Evolutionary conservation across 768 basidiomycete genomes (phyloP).

Genomic region (Panaeolus papilionaceus): DNA sequence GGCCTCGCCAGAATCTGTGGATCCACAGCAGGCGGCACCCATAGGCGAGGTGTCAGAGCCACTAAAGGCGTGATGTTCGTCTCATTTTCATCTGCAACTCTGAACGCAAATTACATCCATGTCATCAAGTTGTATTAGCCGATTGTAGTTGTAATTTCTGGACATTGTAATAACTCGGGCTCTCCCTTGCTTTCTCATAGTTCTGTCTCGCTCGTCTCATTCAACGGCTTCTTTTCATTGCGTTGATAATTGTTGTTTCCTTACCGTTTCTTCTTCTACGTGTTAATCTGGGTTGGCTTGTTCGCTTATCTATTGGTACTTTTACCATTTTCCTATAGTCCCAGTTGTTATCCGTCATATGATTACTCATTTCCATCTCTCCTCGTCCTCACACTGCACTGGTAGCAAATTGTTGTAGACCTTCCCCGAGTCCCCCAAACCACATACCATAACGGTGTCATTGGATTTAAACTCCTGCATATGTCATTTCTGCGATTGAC

Average conservation of each 20-base stretch:
- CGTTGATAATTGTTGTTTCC: constrained; percentile 8
- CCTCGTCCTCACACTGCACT: neutral
- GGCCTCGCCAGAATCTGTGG: constrained; percentile 20
- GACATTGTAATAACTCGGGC: constrained; percentile 14
- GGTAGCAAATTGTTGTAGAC: constrained; percentile 2
- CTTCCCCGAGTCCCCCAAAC: neutral
- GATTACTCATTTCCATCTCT: constrained; percentile 12
- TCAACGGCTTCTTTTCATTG: neutral
- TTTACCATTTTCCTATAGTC: constrained; percentile 11
- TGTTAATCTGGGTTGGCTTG: constrained; percentile 14
- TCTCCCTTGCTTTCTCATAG: constrained; percentile 3
- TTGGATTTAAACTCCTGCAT: neutral
- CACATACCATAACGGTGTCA: neutral
- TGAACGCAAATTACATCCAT: constrained; percentile 15
- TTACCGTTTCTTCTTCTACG: neutral
- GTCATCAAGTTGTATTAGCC: constrained; percentile 4
- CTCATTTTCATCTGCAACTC: constrained; percentile 8
- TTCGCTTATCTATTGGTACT: constrained; percentile 13
- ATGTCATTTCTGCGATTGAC: neutral
- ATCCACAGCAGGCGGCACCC: constrained; percentile 22
- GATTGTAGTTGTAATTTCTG: constrained; percentile 12
- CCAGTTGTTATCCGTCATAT: constrained; percentile 13
- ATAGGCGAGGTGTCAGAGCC: constrained; percentile 30
- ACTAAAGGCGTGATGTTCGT: constrained; percentile 22
- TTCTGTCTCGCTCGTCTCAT: constrained; percentile 6